Percentiles rank a stretch among this genome's conserved stretches.
phyloP scores from a whole-genome alignment of 129 eudicot species.

The Lactuca sativa region DNA sequence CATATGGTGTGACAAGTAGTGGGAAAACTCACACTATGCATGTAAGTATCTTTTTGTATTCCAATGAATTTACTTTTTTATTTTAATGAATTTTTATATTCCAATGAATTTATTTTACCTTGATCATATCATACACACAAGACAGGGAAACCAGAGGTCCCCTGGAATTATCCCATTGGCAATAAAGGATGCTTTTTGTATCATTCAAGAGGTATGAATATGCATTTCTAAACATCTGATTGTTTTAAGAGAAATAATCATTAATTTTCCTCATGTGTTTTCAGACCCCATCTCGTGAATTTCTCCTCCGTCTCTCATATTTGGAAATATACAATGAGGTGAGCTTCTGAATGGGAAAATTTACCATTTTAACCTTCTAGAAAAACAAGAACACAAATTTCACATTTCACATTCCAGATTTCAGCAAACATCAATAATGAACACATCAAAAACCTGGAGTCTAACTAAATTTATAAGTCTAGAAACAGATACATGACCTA shows the following conservation, averaged over 20 bases:
- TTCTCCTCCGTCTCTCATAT: slow-evolving; percentile 88
- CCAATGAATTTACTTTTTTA: not conserved
- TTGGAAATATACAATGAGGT: slow-evolving; percentile 95
- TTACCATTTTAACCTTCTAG: too few relatives aligned
- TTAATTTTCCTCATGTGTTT: slow-evolving; percentile 15
- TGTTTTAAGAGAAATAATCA: slow-evolving; percentile 1
- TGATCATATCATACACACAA: slow-evolving; percentile 11
- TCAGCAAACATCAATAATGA: too few relatives aligned
- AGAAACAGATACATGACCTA: too few relatives aligned
- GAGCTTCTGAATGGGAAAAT: not conserved
- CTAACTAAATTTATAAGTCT: too few relatives aligned
- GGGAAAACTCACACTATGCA: slow-evolving; percentile 94
- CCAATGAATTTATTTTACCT: slow-evolving; percentile 7
- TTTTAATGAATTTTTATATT: not conserved
- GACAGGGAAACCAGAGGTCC: slow-evolving; percentile 95
- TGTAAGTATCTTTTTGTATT: slow-evolving; percentile 40
- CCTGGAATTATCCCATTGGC: slow-evolving; percentile 97
- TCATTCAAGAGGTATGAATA: slow-evolving; percentile 77
- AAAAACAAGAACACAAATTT: too few relatives aligned
- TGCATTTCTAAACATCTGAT: slow-evolving; percentile 11
- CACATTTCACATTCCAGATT: too few relatives aligned
- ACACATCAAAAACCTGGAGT: too few relatives aligned
- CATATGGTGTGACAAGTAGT: slow-evolving; percentile 90
- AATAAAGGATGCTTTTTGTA: slow-evolving; percentile 89
- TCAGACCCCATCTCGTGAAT: slow-evolving; percentile 89